These are phyloP conservation scores for Solanum sejunctum DNA, from an alignment of 257 asterid species.

Conservation along the genomic window DNA sequence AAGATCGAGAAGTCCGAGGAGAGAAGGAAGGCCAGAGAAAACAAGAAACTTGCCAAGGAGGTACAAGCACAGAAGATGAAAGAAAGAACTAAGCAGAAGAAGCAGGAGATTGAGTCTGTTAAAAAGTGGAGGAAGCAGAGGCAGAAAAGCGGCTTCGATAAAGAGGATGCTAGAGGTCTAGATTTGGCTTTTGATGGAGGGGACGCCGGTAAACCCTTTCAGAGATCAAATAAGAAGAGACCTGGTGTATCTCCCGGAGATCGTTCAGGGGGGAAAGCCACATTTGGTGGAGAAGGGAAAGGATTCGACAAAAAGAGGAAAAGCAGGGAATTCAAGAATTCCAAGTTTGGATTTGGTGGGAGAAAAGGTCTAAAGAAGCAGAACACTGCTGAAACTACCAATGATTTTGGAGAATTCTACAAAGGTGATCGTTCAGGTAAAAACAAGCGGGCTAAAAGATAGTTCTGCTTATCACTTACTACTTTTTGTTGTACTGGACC, in stretches of 20 bases:
- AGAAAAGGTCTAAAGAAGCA: slow-evolving; percentile 85
- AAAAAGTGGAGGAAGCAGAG: slow-evolving; percentile 94
- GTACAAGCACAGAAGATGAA: slow-evolving; percentile 60
- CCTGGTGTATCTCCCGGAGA: slow-evolving; percentile 78
- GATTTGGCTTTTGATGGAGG: slow-evolving; percentile 62
- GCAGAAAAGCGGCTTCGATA: slow-evolving; percentile 68
- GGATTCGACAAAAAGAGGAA: slow-evolving; percentile 38
- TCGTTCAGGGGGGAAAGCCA: slow-evolving; percentile 69
- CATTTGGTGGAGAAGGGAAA: slow-evolving; percentile 29
- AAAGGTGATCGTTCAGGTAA: slow-evolving; percentile 25
- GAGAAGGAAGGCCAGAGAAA: slow-evolving; percentile 81
- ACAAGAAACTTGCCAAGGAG: slow-evolving; percentile 78
- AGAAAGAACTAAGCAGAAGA: slow-evolving; percentile 86
- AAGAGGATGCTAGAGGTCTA: slow-evolving; percentile 27
- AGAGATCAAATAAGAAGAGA: slow-evolving; percentile 52
- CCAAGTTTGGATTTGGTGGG: slow-evolving; percentile 87
- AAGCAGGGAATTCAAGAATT: slow-evolving; percentile 37
- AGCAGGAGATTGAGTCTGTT: slow-evolving; percentile 75
- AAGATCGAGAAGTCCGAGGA: slow-evolving; percentile 75
- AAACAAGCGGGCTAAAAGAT: slow-evolving; percentile 8
- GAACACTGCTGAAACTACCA: slow-evolving; percentile 71
- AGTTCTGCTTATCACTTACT: background rate
- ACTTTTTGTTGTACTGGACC: background rate
- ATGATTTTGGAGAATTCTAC: slow-evolving; percentile 36
- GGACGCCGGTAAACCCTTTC: slow-evolving; percentile 15